Percentiles rank a stretch among this genome's conserved stretches.
These are phyloP conservation scores for Vitis amurensis DNA, from an alignment of 164 flowering plant genomes.

Conservation along the genomic window DNA sequence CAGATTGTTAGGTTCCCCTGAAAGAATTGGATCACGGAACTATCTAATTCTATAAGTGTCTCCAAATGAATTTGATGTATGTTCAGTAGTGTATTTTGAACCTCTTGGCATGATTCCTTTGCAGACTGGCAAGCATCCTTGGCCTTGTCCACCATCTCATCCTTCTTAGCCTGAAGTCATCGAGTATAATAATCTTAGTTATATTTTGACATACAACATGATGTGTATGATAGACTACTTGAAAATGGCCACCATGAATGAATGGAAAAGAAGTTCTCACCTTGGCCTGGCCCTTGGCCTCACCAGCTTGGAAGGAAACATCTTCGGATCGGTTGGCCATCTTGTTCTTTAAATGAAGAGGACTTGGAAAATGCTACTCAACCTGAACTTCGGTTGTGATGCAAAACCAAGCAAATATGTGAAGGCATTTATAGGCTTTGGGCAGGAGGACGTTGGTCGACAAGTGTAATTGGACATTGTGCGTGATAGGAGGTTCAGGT, in stretches of 20 bases:
- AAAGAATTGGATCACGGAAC: too few relatives aligned
- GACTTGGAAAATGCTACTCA: too few relatives aligned
- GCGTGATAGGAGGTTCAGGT: too few relatives aligned
- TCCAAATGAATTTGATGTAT: too few relatives aligned
- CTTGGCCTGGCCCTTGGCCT: slow-evolving; percentile 10
- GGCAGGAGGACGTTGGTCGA: neutral
- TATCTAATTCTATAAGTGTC: too few relatives aligned
- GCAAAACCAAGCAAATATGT: neutral
- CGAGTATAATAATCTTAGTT: neutral
- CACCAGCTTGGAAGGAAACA: slow-evolving; percentile 8
- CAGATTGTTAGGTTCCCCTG: too few relatives aligned
- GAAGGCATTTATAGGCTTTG: neutral
- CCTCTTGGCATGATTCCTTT: slow-evolving; percentile 10
- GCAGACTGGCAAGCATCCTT: neutral
- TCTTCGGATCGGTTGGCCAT: slow-evolving; percentile 3
- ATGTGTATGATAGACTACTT: neutral
- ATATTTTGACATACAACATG: neutral
- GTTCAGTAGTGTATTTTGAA: neutral
- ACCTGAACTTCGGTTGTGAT: neutral
- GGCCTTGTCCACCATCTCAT: slow-evolving; percentile 9
- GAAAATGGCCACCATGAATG: too few relatives aligned
- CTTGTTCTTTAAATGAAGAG: neutral
- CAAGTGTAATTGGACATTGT: neutral
- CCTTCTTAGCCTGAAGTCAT: slow-evolving; percentile 1
- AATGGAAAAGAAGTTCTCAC: neutral